A percentile compares a stretch with the other conserved stretches of the same genome.
phyloP scores from a whole-genome alignment of 2,329 filamentous ascomycete species.

The Intubia oerlemansii region DNA sequence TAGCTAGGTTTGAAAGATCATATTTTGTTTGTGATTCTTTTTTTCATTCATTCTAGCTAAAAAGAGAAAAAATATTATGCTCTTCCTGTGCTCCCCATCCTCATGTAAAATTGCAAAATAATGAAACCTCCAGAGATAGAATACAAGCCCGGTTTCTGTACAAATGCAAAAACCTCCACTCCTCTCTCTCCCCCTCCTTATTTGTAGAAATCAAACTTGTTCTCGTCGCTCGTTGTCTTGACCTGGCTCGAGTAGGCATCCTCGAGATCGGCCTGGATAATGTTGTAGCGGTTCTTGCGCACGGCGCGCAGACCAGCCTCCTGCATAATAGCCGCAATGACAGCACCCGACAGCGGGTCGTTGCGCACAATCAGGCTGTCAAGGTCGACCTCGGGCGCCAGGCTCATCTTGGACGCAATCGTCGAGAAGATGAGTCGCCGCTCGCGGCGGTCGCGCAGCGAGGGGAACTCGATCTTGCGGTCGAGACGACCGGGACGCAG shows the following conservation, averaged over 20 bases:
- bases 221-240: slow-evolving; percentile 48
- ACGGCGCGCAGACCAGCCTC: slow-evolving; percentile 88
- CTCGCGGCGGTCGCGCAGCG: slow-evolving; percentile 78
- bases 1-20: no score
- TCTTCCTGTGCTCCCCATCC: no score
- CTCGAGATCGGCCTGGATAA: slow-evolving; percentile 91
- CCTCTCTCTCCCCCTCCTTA: no score
- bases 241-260: slow-evolving; percentile 95
- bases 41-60: no score
- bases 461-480: slow-evolving; percentile 98
- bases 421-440: slow-evolving; percentile 90
- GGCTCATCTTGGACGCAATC: slow-evolving; percentile 93
- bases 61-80: no score
- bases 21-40: no score
- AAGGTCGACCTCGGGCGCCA: slow-evolving; percentile 88
- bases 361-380: slow-evolving; percentile 94
- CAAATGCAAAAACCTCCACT: no score
- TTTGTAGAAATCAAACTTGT: slow-evolving; percentile 86
- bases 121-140: no score
- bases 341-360: slow-evolving; percentile 80
- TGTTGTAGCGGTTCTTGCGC: slow-evolving; percentile 96
- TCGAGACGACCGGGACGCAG: slow-evolving; percentile 89
- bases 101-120: no score
- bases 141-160: no score
- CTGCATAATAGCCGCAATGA: slow-evolving; percentile 98